Evolutionary conservation across 164 flowering plant genomes (phyloP).

Genomic region (Warburgia ugandensis): DNA sequence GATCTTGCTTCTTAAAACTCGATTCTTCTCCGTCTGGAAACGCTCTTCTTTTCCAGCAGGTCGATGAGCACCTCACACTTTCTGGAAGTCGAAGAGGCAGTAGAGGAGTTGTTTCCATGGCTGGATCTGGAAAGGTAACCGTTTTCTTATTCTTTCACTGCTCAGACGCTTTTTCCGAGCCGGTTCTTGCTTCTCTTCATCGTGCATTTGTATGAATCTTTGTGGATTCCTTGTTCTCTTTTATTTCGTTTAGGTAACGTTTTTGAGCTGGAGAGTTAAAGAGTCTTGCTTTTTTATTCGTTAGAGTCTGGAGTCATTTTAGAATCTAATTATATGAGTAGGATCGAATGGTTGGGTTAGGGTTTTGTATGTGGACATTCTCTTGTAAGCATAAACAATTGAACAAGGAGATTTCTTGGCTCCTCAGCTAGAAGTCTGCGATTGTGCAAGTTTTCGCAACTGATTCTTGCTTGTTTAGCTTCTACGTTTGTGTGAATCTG

Average conservation of each 20-base stretch:
- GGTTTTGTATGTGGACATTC: too few relatives aligned
- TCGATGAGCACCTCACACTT: slow-evolving; percentile 33
- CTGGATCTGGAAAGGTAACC: slow-evolving; percentile 76
- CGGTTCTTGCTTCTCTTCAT: too few relatives aligned
- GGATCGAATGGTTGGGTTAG: too few relatives aligned
- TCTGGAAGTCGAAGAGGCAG: slow-evolving; percentile 27
- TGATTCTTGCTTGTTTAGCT: too few relatives aligned
- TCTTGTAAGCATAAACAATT: too few relatives aligned
- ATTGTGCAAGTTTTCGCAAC: too few relatives aligned
- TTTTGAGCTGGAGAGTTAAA: not conserved
- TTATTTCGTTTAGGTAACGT: not conserved
- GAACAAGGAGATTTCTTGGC: too few relatives aligned
- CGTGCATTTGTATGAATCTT: not conserved
- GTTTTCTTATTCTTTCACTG: not conserved
- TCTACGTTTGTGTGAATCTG: too few relatives aligned
- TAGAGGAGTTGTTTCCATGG: slow-evolving; percentile 65
- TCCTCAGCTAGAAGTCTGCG: too few relatives aligned
- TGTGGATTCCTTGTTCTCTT: too few relatives aligned
- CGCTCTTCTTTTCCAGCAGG: slow-evolving; percentile 26
- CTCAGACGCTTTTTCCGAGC: too few relatives aligned
- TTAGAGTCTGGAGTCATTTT: not conserved
- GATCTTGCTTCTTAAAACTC: slow-evolving; percentile 32
- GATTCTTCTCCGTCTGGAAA: slow-evolving; percentile 23
- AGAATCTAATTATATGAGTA: too few relatives aligned
- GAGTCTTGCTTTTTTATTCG: not conserved